These are phyloP conservation scores for Sporisorium exsertum DNA, from an alignment of 1,284 basidiomycete genomes.

Conservation along the genomic window DNA sequence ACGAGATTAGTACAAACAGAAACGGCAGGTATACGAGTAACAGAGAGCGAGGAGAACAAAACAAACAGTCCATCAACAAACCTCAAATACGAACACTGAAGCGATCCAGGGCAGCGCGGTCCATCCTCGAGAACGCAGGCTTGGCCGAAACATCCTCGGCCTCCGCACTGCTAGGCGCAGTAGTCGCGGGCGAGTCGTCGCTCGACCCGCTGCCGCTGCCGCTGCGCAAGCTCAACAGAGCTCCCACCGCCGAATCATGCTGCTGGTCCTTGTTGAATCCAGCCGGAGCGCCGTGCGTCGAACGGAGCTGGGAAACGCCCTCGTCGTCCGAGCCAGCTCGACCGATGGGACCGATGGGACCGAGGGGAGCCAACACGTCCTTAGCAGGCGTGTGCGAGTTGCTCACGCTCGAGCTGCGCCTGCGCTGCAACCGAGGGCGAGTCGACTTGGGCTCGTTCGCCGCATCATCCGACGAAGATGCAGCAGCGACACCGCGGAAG, in stretches of 20 bases:
- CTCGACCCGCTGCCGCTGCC: constrained; percentile 37
- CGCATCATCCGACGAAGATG: constrained; percentile 8
- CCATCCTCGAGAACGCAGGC: constrained; percentile 32
- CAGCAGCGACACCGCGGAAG: constrained; percentile 13
- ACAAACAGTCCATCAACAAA: neutral
- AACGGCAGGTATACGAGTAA: neutral
- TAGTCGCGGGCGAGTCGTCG: constrained; percentile 31
- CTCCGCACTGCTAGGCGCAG: constrained; percentile 24
- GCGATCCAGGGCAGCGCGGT: constrained; percentile 44
- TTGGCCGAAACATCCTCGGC: constrained; percentile 17
- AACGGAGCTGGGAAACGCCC: constrained; percentile 38
- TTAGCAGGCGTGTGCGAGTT: constrained; percentile 11
- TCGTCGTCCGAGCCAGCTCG: constrained; percentile 43
- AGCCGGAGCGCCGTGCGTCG: constrained; percentile 20
- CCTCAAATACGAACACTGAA: constrained; percentile 42
- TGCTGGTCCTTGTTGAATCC: constrained; percentile 32
- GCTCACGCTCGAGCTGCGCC: constrained; percentile 48
- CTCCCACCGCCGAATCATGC: constrained; percentile 48
- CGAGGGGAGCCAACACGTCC: constrained; percentile 29
- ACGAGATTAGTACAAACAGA: neutral
- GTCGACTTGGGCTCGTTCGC: constrained; percentile 8
- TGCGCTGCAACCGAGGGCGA: constrained; percentile 37
- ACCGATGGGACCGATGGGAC: constrained; percentile 27
- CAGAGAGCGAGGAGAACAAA: neutral
- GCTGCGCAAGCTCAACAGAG: constrained; percentile 46